A percentile compares a stretch with the other conserved stretches of the same genome.
Conservation (phyloP, 2,329 filamentous ascomycete species). For the Cladosporium austrohemisphaericum region DNA sequence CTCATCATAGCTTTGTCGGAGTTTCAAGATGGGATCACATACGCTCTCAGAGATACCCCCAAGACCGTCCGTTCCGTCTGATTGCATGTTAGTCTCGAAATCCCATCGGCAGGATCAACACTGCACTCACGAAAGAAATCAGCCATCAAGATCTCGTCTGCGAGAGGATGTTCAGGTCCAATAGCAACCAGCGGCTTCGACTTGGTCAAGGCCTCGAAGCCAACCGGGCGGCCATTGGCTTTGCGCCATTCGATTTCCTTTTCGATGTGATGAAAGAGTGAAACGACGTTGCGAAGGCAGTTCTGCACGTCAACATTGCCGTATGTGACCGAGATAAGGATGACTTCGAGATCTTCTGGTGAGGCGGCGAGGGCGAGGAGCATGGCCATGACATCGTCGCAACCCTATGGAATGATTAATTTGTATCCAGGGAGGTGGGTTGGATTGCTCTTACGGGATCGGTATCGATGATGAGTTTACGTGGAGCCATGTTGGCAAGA, state of each 20-base stretch:
- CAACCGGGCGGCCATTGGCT: constrained; percentile 60
- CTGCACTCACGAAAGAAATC: constrained; percentile 72
- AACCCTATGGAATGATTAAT: constrained; percentile 51
- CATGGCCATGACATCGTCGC: constrained; percentile 87
- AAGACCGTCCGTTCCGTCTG: constrained; percentile 48
- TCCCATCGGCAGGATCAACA: background rate
- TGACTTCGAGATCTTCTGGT: constrained; percentile 78
- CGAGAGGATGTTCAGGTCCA: constrained; percentile 79
- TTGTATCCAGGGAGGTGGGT: constrained; percentile 1
- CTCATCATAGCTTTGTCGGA: background rate
- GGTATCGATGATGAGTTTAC: constrained; percentile 87
- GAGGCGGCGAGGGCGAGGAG: constrained; percentile 78
- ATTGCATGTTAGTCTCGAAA: background rate
- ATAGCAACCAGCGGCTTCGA: constrained; percentile 73
- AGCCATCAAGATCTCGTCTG: constrained; percentile 68
- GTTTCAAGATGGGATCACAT: constrained; percentile 14
- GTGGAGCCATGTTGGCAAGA: constrained; percentile 38
- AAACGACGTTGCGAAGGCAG: constrained; percentile 83
- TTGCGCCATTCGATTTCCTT: constrained; percentile 83
- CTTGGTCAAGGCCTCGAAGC: constrained; percentile 68
- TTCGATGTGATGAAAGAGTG: constrained; percentile 86
- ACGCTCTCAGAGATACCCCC: constrained; percentile 48
- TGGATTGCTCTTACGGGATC: constrained; percentile 63
- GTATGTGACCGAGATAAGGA: constrained; percentile 85
- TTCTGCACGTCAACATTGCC: constrained; percentile 87